A percentile compares a stretch with the other conserved stretches of the same genome.
These are phyloP conservation scores for Nyctanthes arbortristis DNA, from an alignment of 257 asterid genomes.

Conservation along the genomic window DNA sequence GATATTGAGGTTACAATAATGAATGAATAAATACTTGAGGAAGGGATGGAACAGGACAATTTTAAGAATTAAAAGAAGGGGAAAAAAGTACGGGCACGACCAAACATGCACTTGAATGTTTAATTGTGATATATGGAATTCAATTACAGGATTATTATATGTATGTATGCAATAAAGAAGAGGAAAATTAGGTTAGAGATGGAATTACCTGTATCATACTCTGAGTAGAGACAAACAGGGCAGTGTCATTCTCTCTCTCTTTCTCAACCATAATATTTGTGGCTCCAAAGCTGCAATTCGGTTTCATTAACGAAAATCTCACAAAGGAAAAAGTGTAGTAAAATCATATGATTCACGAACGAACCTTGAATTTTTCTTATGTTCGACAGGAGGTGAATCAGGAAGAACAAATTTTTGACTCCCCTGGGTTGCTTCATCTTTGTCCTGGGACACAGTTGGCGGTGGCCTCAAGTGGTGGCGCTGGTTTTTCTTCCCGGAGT, in stretches of 20 bases:
- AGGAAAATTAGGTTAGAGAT: conserved; percentile 16
- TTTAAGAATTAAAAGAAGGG: neutral
- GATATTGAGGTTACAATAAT: too few species aligned
- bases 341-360: too few species aligned
- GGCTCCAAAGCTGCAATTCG: conserved; percentile 27
- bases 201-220: conserved; percentile 32
- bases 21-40: too few species aligned
- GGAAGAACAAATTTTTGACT: conserved; percentile 5
- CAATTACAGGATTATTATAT: neutral
- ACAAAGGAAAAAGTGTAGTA: neutral
- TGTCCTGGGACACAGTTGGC: conserved; percentile 20
- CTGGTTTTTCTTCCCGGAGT: conserved; percentile 31
- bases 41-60: neutral
- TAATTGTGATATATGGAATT: too few species aligned
- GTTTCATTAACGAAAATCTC: conserved; percentile 13
- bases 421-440: conserved; percentile 25
- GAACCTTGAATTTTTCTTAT: conserved; percentile 36
- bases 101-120: neutral
- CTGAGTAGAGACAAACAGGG: conserved; percentile 10
- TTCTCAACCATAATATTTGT: conserved; percentile 18
- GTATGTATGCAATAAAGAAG: too few species aligned
- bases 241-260: conserved; percentile 9
- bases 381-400: conserved; percentile 16
- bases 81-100: neutral
- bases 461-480: conserved; percentile 22